Conservation (phyloP, 1,139 yeast species). For the Blastobotrys elegans region DNA sequence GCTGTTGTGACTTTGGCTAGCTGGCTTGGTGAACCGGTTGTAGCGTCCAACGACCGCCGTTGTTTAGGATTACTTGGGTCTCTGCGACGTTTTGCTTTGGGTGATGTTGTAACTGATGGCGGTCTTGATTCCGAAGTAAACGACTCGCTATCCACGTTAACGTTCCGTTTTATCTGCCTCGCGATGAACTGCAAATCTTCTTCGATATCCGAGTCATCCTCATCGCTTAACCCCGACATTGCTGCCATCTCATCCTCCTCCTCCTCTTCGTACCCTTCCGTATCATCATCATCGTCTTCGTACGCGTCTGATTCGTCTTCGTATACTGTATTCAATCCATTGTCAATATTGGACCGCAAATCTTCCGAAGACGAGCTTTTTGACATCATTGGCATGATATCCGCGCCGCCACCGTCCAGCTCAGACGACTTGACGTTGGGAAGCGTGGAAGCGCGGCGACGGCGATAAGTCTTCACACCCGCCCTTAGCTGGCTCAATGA, state of each 20-base stretch:
- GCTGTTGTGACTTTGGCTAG: background rate
- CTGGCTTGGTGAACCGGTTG: slow-evolving; percentile 1
- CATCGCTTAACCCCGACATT: slow-evolving; percentile 26
- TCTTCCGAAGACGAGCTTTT: slow-evolving; percentile 4
- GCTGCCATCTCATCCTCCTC: slow-evolving; percentile 18
- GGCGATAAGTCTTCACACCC: slow-evolving; percentile 5
- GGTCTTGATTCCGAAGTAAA: slow-evolving; percentile 17
- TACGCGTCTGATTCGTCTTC: slow-evolving; percentile 8
- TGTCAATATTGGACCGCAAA: background rate
- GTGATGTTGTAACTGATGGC: slow-evolving; percentile 20
- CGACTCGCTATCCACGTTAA: slow-evolving; percentile 17
- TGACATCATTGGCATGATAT: slow-evolving; percentile 4
- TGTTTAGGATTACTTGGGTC: slow-evolving; percentile 15
- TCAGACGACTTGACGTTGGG: slow-evolving; percentile 10
- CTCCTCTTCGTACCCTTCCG: slow-evolving; percentile 9
- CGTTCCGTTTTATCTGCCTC: slow-evolving; percentile 26
- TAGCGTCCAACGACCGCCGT: slow-evolving; percentile 22
- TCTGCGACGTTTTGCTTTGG: slow-evolving; percentile 18
- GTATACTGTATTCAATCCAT: slow-evolving; percentile 1
- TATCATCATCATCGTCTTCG: slow-evolving; percentile 5
- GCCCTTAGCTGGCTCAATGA: slow-evolving; percentile 14
- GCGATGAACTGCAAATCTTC: slow-evolving; percentile 34
- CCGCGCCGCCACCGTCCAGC: background rate
- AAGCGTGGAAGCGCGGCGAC: slow-evolving; percentile 17
- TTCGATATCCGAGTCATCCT: slow-evolving; percentile 37